Evolutionary conservation across 306 rosid genomes (phyloP), one percentile per base, ranked within the genome.

Genomic region (Prunus davidiana): DNA sequence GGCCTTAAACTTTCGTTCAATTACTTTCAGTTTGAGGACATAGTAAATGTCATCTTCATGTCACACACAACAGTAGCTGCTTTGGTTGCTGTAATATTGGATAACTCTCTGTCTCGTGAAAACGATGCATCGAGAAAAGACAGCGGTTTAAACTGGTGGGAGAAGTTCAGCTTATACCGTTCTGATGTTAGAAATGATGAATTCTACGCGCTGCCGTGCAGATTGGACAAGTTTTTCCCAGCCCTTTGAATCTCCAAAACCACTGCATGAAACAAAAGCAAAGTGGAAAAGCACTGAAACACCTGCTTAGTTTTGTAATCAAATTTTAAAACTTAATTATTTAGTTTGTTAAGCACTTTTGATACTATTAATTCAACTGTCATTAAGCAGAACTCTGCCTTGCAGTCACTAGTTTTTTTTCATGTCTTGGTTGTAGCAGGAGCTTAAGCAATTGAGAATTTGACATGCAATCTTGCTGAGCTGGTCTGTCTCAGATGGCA

Each of bases 61-160:
- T 95, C 96, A 0, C 93, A 89, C 74, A 62, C 91, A 70, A 85
- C 88, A 4, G 93, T 95, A 64, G 97, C 96, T 12, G 87, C 91
- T 7, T 41, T 85, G 74, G 86, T 90, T 78, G 92, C 93, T 28
- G 69, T 90, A 62, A 75, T 84, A 55, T 79, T 90, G 82, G 97
- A 92, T 27, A 75, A 82, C 80, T 83, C 95, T 0, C 83, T 93
- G 57, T 63, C 82, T 0, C 80, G 82, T 25, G 90, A 89, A 28
- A 79, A 87, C 5, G 90, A 86, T 2, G 65, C 73, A 19, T 74
- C 84, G 1, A 45, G 87, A 6, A 87, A 85, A 50, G 95, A 92
- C 73, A 86, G 82, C 22, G 83, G 91, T 25, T 82, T 89, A 76
- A 74, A 83, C 52, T 90, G 96, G 94, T 90, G 94, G 98, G 88